Evolutionary conservation across 2,329 filamentous ascomycete genomes (phyloP).

Genomic region (Aspergillus hiratsukae): DNA sequence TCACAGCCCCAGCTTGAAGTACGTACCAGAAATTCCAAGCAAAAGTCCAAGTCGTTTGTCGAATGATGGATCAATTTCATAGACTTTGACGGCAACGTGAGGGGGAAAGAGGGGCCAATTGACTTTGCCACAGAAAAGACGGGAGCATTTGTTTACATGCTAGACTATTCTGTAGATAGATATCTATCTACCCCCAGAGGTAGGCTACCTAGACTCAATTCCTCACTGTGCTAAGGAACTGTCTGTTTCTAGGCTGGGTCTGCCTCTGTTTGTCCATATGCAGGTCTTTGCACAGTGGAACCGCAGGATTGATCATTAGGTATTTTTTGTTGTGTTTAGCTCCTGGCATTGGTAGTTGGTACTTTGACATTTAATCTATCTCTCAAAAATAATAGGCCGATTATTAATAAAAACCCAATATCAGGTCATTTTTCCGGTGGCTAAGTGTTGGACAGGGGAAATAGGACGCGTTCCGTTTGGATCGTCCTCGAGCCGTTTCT

Average conservation of each 20-base stretch:
- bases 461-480: not conserved
- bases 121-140: not conserved
- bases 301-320: not conserved
- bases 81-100: not conserved
- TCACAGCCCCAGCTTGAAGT: conserved; percentile 5
- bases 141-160: not conserved
- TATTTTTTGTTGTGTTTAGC: not conserved
- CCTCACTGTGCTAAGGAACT: not conserved
- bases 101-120: not conserved
- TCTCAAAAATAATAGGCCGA: not conserved
- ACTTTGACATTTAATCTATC: not conserved
- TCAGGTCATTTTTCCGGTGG: not conserved
- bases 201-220: no score
- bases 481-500: not conserved
- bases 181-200: no score
- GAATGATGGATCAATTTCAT: not conserved
- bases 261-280: not conserved
- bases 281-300: not conserved
- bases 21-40: conserved; percentile 5
- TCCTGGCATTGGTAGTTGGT: not conserved
- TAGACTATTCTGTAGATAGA: no score
- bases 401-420: not conserved
- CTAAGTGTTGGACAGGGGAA: not conserved
- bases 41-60: conserved; percentile 6
- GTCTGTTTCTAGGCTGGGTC: not conserved